phyloP scores from a whole-genome alignment of 1,284 basidiomycete genomes.

The Veloboletus limbatus region DNA sequence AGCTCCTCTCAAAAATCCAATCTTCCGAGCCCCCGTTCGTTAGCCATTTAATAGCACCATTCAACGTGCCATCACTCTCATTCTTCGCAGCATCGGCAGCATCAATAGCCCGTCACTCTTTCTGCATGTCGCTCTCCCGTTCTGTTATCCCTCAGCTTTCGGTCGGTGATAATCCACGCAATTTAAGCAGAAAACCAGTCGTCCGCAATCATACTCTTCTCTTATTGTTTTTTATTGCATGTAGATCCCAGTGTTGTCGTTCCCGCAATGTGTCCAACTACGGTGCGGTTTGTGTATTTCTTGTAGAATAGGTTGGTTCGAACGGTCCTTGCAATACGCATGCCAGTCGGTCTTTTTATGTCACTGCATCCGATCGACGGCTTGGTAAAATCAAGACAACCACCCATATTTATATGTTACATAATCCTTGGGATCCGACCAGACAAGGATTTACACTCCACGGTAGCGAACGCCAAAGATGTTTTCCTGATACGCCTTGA shows the following conservation, averaged over 20 bases:
- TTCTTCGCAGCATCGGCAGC: constrained; percentile 5
- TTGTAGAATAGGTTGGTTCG: constrained; percentile 15
- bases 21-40: background rate
- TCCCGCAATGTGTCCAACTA: constrained; percentile 8
- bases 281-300: constrained; percentile 14
- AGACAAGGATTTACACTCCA: too few relatives aligned
- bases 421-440: too few relatives aligned
- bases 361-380: too few relatives aligned
- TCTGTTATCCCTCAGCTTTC: constrained; percentile 1
- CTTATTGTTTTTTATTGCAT: constrained; percentile 18
- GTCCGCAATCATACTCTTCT: constrained; percentile 8
- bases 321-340: constrained; percentile 22
- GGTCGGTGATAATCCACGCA: background rate
- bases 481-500: constrained; percentile 56
- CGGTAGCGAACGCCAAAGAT: constrained; percentile 44
- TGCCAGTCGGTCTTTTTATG: too few relatives aligned
- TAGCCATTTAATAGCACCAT: background rate
- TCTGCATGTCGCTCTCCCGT: constrained; percentile 7
- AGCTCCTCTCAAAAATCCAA: constrained; percentile 3
- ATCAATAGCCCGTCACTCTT: constrained; percentile 5
- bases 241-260: constrained; percentile 18
- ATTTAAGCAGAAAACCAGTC: constrained; percentile 14
- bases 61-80: constrained; percentile 7
- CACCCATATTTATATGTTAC: too few relatives aligned
- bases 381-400: too few relatives aligned